A percentile compares a stretch with the other conserved stretches of the same genome.
Conservation (phyloP, 2,329 filamentous ascomycete species). For the Biscogniauxia mediterranea region DNA sequence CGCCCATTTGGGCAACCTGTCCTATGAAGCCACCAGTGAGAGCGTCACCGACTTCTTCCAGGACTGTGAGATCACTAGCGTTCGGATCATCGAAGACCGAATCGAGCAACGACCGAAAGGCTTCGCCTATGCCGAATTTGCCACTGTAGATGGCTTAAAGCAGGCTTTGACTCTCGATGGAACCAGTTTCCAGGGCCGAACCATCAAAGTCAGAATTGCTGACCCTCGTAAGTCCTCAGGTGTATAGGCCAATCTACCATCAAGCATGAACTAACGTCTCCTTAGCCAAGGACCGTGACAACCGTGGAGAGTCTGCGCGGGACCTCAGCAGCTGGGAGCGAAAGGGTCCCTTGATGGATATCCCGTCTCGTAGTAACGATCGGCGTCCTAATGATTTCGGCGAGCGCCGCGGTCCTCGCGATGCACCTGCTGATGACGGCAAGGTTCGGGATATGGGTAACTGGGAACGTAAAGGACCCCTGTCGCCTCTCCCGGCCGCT, state of each 20-base stretch:
- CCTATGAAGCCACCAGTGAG: conserved; percentile 85
- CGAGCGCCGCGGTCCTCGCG: conserved; percentile 68
- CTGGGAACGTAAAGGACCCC: conserved; percentile 93
- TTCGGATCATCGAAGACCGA: conserved; percentile 96
- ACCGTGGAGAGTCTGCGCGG: conserved; percentile 62
- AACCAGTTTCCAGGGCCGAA: conserved; percentile 79
- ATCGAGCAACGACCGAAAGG: conserved; percentile 92
- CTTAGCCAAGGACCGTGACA: conserved; percentile 77
- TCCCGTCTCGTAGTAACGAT: conserved; percentile 46
- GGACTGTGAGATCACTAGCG: conserved; percentile 81
- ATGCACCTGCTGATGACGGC: conserved; percentile 68
- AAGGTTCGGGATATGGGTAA: conserved; percentile 79
- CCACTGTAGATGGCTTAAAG: conserved; percentile 82
- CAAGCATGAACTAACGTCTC: conserved; percentile 35
- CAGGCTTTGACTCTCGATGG: conserved; percentile 84
- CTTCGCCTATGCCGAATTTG: conserved; percentile 97
- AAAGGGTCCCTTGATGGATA: conserved; percentile 81
- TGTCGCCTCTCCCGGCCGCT: conserved; percentile 65
- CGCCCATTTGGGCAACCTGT: conserved; percentile 93
- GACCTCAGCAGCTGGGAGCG: conserved; percentile 90
- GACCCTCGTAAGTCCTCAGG: conserved; percentile 81
- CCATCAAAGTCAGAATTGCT: conserved; percentile 90
- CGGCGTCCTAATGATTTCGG: conserved; percentile 51
- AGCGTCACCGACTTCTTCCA: conserved; percentile 84
- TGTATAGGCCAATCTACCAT: background rate